Evolutionary conservation across 73 alveolate species (phyloP).

Genomic region (Paramecium octaurelia): DNA sequence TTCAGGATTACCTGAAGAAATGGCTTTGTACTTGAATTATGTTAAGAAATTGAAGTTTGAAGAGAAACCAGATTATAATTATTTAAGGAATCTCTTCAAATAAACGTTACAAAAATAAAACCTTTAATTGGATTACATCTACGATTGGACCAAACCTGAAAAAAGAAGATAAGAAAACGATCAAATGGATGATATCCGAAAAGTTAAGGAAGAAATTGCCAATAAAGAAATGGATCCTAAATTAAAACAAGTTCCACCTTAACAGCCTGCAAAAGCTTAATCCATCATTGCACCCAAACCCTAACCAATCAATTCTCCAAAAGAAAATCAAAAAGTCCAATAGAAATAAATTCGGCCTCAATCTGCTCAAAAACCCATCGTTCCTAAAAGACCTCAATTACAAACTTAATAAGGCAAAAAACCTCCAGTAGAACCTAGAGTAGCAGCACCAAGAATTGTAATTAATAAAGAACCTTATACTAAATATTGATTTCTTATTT

Average conservation of each 20-base stretch:
- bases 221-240: background rate
- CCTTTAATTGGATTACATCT: slow-evolving; percentile 12
- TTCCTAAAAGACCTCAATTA: background rate
- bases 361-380: background rate
- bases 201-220: background rate
- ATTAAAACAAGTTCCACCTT: background rate
- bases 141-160: slow-evolving; percentile 52
- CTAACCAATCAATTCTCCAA: background rate
- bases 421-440: background rate
- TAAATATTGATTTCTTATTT: background rate
- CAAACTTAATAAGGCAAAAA: background rate
- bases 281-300: background rate
- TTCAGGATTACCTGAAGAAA: slow-evolving; percentile 82
- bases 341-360: background rate
- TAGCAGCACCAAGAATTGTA: slow-evolving; percentile 27
- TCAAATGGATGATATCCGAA: background rate
- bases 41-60: slow-evolving; percentile 85
- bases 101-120: background rate
- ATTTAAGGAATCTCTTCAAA: slow-evolving; percentile 61
- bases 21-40: slow-evolving; percentile 81
- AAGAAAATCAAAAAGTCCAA: background rate
- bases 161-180: background rate
- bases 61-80: slow-evolving; percentile 84
- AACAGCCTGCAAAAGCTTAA: background rate
- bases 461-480: background rate